phyloP scores from a whole-genome alignment of 75 land plant species.

The Sequoiadendron giganteum region DNA sequence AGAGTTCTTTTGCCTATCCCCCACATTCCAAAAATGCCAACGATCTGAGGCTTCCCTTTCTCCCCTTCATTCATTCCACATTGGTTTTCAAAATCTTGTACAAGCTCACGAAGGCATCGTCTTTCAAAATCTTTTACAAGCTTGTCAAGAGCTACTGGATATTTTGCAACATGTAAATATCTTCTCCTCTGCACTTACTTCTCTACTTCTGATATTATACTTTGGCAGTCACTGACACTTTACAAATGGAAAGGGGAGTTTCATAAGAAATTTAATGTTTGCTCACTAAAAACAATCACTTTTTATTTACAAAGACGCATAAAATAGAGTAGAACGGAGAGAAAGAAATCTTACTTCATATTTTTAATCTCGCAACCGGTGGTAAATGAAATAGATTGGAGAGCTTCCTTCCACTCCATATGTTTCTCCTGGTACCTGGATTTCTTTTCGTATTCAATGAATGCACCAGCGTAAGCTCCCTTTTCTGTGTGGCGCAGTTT shows the following conservation, averaged over 20 bases:
- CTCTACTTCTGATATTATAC: neutral
- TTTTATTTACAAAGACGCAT: no score
- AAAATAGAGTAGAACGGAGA: no score
- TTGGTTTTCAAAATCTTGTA: neutral
- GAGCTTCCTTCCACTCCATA: no score
- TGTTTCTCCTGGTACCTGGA: no score
- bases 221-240: neutral
- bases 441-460: no score
- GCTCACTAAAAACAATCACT: no score
- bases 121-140: neutral
- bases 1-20: neutral
- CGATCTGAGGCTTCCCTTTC: neutral
- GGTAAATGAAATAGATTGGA: no score
- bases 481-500: no score
- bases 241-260: neutral
- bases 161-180: neutral
- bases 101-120: neutral
- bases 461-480: no score
- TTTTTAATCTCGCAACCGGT: no score
- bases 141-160: neutral
- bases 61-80: neutral
- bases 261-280: no score
- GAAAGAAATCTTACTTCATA: no score
- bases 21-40: neutral
- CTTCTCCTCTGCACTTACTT: neutral